These are phyloP conservation scores for Penicilliopsis zonata DNA, from an alignment of 495 filamentous ascomycete genomes.

Conservation along the genomic window DNA sequence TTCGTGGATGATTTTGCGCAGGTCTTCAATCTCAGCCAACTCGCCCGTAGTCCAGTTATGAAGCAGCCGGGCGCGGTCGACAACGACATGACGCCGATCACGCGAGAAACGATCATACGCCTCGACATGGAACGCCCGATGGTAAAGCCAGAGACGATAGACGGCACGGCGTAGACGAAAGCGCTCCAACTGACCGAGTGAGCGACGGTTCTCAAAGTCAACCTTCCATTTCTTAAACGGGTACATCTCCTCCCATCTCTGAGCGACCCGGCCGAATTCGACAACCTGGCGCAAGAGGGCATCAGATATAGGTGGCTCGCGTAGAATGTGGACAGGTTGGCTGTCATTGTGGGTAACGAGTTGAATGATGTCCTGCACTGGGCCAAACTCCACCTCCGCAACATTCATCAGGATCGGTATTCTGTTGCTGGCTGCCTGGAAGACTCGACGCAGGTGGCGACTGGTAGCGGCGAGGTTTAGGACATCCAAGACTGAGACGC, in stretches of 20 bases:
- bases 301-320: conserved; percentile 34
- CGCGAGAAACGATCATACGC: conserved; percentile 36
- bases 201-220: conserved; percentile 48
- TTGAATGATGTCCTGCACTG: conserved; percentile 46
- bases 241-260: conserved; percentile 55
- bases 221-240: conserved; percentile 55
- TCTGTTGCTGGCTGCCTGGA: conserved; percentile 33
- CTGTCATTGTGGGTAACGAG: conserved; percentile 45
- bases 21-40: conserved; percentile 46
- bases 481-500: conserved; percentile 38
- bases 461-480: conserved; percentile 42
- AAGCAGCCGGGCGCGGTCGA: conserved; percentile 39
- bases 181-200: conserved; percentile 43
- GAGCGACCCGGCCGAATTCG: conserved; percentile 42
- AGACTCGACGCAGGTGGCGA: conserved; percentile 40
- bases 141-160: conserved; percentile 59
- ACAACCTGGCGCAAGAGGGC: conserved; percentile 47
- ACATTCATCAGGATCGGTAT: conserved; percentile 39
- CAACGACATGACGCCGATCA: conserved; percentile 24
- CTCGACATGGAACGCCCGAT: conserved; percentile 42
- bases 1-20: conserved; percentile 35
- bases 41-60: conserved; percentile 44
- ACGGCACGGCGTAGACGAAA: conserved; percentile 50
- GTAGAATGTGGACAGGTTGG: conserved; percentile 41
- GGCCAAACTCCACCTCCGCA: conserved; percentile 47